These are phyloP conservation scores for Neonectria sp. DNA, from an alignment of 2,329 filamentous ascomycete genomes.

Conservation along the genomic window DNA sequence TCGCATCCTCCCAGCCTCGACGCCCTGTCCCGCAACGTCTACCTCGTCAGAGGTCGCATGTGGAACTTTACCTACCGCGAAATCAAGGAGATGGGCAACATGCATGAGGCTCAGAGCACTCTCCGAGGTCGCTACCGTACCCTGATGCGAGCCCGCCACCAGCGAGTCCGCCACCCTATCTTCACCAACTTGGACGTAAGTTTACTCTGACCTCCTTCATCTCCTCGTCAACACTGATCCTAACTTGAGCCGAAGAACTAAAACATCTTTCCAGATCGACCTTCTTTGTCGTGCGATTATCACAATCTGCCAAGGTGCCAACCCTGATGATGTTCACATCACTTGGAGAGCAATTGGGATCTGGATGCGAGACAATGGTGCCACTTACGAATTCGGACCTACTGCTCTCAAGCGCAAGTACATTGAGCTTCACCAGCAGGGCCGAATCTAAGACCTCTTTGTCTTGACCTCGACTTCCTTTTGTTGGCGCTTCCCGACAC, in stretches of 20 bases:
- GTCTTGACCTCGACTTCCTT: background rate
- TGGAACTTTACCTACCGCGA: background rate
- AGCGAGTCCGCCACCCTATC: background rate
- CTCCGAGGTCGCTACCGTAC: background rate
- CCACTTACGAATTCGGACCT: background rate
- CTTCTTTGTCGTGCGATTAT: background rate
- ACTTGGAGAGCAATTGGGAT: background rate
- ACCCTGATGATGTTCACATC: background rate
- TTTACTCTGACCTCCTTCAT: background rate
- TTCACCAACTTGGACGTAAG: background rate
- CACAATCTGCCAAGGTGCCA: rapidly evolving
- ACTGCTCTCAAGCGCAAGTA: background rate
- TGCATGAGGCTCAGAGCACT: background rate
- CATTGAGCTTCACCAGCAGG: background rate
- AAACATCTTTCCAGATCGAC: background rate
- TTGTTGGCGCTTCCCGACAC: background rate
- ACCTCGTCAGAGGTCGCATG: background rate
- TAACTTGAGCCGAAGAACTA: background rate
- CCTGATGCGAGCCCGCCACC: background rate
- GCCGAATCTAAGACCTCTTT: background rate
- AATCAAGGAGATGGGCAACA: background rate
- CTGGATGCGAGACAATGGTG: background rate
- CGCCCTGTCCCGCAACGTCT: background rate
- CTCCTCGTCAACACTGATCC: no score
- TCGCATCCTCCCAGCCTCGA: background rate